Base-by-base conservation (phyloP, 208 protist genomes). In the Polymyxa betae region DNA sequence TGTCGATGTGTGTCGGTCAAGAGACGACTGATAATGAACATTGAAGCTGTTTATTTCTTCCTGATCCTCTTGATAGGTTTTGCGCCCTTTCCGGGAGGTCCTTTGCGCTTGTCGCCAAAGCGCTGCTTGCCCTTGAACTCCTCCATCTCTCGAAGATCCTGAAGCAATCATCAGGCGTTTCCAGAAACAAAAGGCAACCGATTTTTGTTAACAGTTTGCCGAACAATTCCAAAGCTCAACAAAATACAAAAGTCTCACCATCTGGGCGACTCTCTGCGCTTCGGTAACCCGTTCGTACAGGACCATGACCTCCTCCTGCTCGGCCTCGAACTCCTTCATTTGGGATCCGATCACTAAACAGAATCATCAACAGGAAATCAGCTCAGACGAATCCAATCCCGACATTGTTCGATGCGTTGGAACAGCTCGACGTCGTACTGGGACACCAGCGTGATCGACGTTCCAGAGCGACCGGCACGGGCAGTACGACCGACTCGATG, bases 361-460 rank as follows among this genome's bases (percentile, higher is more conserved):
- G 12, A 29, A 89, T 16, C n/a, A n/a, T 29, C 0, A 44, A 10
- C 12, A 5, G 35, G 16, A 16, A 5, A n/a, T 32, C 24, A 16
- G n/a, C 10, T 16, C 35, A n/a, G 87, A 38, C 5, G 20, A 20
- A 38, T 0, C 12, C 43, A 38, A 45, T 94, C 96, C 0, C 98
- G 97, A 77, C 97, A 93, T 66, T 97, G 88, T 95, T 99, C 98
- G 35, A 99, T 98, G 89, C 97, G 95, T 92, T 99, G 98, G 88
- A 98, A 97, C n/a, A 98, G 92, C 87, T 99, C 96, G 91, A 99
- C 97, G 93, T 99, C 98, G 94, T 99, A 99, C 92, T 98, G 98
- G 5, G 98, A 99, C 24, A 99, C 96, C 24, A 99, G 94, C 16
- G 98, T 97, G 24, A 99, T 94, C 24, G 98, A 96, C 38, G 94